phyloP scores from a whole-genome alignment of 768 basidiomycete species.

The Mycena galopus region DNA sequence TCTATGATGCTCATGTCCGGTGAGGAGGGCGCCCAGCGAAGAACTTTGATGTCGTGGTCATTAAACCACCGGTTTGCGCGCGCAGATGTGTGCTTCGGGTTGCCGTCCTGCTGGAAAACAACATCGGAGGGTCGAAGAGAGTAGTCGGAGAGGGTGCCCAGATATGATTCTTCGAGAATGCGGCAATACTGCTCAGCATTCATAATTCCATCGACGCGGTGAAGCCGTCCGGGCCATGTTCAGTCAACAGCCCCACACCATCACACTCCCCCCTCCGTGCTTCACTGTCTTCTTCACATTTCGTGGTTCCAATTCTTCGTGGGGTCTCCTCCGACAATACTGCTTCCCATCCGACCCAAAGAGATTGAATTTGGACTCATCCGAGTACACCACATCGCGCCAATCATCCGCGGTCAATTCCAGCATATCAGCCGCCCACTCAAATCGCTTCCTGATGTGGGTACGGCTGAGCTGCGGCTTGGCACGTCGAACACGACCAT shows the following conservation, averaged over 20 bases:
- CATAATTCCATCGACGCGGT: conserved; percentile 28
- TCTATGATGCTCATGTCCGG: conserved; percentile 49
- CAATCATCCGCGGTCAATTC: too few species aligned
- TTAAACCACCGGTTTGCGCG: conserved; percentile 33
- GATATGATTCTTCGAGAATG: conserved; percentile 19
- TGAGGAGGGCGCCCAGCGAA: conserved; percentile 42
- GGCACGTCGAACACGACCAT: too few species aligned
- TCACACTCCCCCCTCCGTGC: too few species aligned
- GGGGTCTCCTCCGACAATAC: conserved; percentile 37
- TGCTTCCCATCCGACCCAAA: conserved; percentile 23
- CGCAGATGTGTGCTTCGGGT: conserved; percentile 32
- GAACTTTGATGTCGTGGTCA: conserved; percentile 28
- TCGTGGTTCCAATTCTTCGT: conserved; percentile 32
- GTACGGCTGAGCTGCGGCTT: too few species aligned
- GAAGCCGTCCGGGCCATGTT: conserved; percentile 13
- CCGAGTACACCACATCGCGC: too few species aligned
- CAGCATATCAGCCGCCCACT: too few species aligned
- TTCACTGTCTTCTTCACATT: too few species aligned
- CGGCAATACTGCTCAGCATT: conserved; percentile 13
- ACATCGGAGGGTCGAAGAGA: neutral
- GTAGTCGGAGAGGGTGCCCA: conserved; percentile 16
- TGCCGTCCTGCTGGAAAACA: conserved; percentile 34
- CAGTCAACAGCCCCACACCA: neutral
- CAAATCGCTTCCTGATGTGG: too few species aligned
- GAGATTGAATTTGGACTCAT: conserved; percentile 10